Evolutionary conservation across 2,329 filamentous ascomycete genomes (phyloP).

Genomic region (Sporothrix phasma): DNA sequence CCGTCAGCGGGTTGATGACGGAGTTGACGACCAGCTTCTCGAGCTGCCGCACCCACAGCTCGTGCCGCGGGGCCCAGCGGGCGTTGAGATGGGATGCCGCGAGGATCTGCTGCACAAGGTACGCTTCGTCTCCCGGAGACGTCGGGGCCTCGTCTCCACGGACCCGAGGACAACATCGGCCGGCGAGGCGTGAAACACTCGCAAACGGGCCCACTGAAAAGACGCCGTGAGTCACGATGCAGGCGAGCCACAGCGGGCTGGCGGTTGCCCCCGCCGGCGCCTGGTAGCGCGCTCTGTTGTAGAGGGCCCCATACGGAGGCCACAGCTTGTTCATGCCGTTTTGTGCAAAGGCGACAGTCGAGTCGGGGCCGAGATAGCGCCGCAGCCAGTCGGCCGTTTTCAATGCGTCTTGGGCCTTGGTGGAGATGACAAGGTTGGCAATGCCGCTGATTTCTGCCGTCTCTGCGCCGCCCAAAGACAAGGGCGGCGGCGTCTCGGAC

Average conservation of each 20-base stretch:
- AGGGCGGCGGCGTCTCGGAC: slow-evolving; percentile 34
- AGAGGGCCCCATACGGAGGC: slow-evolving; percentile 40
- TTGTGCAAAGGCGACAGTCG: slow-evolving; percentile 75
- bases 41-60: slow-evolving; percentile 56
- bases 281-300: slow-evolving; percentile 34
- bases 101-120: slow-evolving; percentile 35
- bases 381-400: slow-evolving; percentile 48
- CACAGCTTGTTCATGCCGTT: slow-evolving; percentile 71
- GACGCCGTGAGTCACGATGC: slow-evolving; percentile 50
- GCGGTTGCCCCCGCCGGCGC: background rate
- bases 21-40: slow-evolving; percentile 78
- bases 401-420: slow-evolving; percentile 63
- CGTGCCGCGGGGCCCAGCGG: slow-evolving; percentile 29
- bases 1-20: slow-evolving; percentile 77
- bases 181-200: slow-evolving; percentile 42
- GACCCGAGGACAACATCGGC: slow-evolving; percentile 40
- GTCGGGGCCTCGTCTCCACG: slow-evolving; percentile 23
- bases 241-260: slow-evolving; percentile 61
- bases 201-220: slow-evolving; percentile 40
- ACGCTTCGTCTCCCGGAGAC: slow-evolving; percentile 19
- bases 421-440: slow-evolving; percentile 65
- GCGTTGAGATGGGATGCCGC: slow-evolving; percentile 35
- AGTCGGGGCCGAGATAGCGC: slow-evolving; percentile 50
- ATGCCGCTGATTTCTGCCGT: slow-evolving; percentile 35
- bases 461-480: slow-evolving; percentile 4